phyloP scores from a whole-genome alignment of 768 basidiomycete genomes.

The Ramaria sp. region DNA sequence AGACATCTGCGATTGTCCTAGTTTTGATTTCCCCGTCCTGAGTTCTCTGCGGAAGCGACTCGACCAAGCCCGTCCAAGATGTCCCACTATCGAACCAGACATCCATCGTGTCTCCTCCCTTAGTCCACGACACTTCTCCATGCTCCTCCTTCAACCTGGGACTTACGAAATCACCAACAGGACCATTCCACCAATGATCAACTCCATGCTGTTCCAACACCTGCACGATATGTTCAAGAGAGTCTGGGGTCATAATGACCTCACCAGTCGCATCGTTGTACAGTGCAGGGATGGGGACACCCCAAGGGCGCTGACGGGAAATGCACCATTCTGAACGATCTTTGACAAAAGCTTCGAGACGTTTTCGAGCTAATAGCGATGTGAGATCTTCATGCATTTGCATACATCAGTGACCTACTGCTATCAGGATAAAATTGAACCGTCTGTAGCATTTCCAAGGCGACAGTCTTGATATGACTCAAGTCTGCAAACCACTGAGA shows the following conservation, averaged over 20 bases:
- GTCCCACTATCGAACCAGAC: slow-evolving; percentile 99
- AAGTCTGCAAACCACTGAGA: slow-evolving; percentile 98
- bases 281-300: slow-evolving; percentile 88
- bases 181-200: slow-evolving; percentile 88
- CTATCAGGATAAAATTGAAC: slow-evolving; percentile 68
- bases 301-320: slow-evolving; percentile 95
- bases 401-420: slow-evolving; percentile 35
- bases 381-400: neutral
- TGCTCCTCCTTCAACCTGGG: slow-evolving; percentile 37
- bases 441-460: slow-evolving; percentile 52
- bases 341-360: slow-evolving; percentile 77
- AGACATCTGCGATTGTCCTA: slow-evolving; percentile 62
- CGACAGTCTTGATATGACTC: slow-evolving; percentile 68
- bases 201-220: slow-evolving; percentile 67
- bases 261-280: slow-evolving; percentile 51
- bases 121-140: slow-evolving; percentile 39
- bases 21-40: slow-evolving; percentile 4
- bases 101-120: slow-evolving; percentile 94
- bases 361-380: slow-evolving; percentile 53
- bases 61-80: slow-evolving; percentile 75
- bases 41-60: slow-evolving; percentile 4
- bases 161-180: slow-evolving; percentile 71
- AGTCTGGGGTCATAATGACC: slow-evolving; percentile 51
- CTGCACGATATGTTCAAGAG: slow-evolving; percentile 63
- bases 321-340: slow-evolving; percentile 98